Base-by-base conservation (phyloP, 371 early-diverging fungal genomes). In the Sporodiniella umbellata region DNA sequence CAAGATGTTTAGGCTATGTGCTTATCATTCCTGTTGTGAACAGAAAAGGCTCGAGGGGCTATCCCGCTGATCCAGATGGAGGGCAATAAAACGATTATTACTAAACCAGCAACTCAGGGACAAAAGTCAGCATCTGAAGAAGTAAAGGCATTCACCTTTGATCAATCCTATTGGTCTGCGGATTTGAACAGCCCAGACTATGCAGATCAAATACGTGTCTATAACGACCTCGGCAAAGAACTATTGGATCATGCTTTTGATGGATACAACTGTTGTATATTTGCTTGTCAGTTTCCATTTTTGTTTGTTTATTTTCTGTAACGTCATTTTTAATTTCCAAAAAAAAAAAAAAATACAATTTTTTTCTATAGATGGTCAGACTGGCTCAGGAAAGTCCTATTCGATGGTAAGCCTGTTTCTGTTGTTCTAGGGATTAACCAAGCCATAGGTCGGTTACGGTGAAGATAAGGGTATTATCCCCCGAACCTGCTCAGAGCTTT, bases 181-280 rank as follows among this genome's bases (percentile, higher is more conserved):
- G 79, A 82, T 58, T 66, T 72, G 43, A 62, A 62, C 23, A 83
- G 76, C 39, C 53, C 78, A 8, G 58, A 70, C 30, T 86, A 78
- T 58, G 91, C 89, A 42, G 75, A 79, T 43, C 94, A 94, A 61
- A 68, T 81, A 43, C 60, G 54, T 14, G 79, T 94, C 12, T 94
- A 85, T 62, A 72, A 80, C 18, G 83, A 80, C 37, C 66, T 92
- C 18, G 92, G 92, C 11, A 58, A 64, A 17, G 84, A 84, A 21
- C 61, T 94, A 14, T 67, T 92, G 25, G 85, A 88, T 53, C 93
- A 94, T 58, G 87, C 92, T 8, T 84, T 92, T 45, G 70, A 71
- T 14, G 92, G 92, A 17, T 92, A 90, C 66, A 88, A 91, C 59
- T 82, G 85, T 45, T 88, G 88, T 68, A 86, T 92, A 25, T 84